These are phyloP conservation scores for Yarrowia alimentaria DNA, from an alignment of 805 yeast species.

Conservation along the genomic window DNA sequence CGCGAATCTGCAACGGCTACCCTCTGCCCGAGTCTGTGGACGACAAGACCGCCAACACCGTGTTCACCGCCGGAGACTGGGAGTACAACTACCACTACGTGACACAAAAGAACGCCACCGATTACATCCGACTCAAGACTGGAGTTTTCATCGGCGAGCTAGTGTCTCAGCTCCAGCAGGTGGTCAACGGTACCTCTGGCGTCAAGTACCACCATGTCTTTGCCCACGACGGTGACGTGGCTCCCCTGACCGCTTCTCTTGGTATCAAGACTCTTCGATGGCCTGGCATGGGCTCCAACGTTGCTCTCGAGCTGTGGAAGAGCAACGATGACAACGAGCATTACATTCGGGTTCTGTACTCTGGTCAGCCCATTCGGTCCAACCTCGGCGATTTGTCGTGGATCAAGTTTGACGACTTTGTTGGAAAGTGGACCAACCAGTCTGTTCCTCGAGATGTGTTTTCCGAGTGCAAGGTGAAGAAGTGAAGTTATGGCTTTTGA, in stretches of 20 bases:
- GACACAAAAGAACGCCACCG: conserved; percentile 40
- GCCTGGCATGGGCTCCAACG: conserved; percentile 52
- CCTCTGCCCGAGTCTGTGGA: conserved; percentile 39
- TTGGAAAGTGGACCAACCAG: conserved; percentile 2
- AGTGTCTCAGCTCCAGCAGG: conserved; percentile 37
- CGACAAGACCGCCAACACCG: conserved; percentile 40
- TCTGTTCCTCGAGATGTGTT: conserved; percentile 6
- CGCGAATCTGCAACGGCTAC: conserved; percentile 43
- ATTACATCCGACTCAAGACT: conserved; percentile 39
- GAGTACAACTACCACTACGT: conserved; percentile 46
- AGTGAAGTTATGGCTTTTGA: neutral
- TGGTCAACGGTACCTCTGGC: conserved; percentile 37
- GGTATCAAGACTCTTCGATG: conserved; percentile 43
- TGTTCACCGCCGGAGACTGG: conserved; percentile 47
- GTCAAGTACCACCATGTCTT: conserved; percentile 44
- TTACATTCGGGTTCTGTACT: conserved; percentile 43
- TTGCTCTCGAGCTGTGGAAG: conserved; percentile 44
- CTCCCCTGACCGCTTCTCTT: conserved; percentile 42
- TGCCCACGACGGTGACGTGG: conserved; percentile 46
- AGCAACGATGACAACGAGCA: conserved; percentile 33
- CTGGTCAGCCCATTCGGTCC: conserved; percentile 37
- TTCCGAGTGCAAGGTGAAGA: conserved; percentile 9
- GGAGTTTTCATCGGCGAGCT: conserved; percentile 46
- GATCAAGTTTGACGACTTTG: conserved; percentile 29
- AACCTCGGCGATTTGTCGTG: conserved; percentile 28